Conservation (phyloP, 768 basidiomycete species). For the Rubroboletus satanas region DNA sequence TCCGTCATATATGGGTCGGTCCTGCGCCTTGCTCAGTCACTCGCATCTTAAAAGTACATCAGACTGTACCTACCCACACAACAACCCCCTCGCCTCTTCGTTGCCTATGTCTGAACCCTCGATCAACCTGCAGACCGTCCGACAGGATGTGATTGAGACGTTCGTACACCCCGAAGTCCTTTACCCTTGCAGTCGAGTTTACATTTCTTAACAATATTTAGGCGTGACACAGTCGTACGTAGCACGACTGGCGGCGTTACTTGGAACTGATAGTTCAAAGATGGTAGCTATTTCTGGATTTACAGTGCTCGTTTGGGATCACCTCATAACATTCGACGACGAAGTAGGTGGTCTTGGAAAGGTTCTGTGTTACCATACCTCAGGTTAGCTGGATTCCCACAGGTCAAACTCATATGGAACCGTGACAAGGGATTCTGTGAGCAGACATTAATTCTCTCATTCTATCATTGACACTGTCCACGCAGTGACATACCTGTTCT, state of each 20-base stretch:
- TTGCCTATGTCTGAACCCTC: slow-evolving; percentile 2
- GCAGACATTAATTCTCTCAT: slow-evolving; percentile 3
- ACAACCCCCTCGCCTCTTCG: neutral
- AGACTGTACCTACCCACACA: neutral
- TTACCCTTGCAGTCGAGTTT: neutral
- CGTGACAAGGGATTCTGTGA: slow-evolving; percentile 33
- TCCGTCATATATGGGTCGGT: neutral
- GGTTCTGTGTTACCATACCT: neutral
- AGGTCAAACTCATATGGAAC: slow-evolving; percentile 39
- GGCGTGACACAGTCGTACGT: slow-evolving; percentile 11
- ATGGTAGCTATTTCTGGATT: slow-evolving; percentile 51
- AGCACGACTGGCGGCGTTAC: neutral
- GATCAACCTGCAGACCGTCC: neutral
- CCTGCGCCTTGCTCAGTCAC: neutral
- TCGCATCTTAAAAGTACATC: neutral
- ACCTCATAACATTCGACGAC: slow-evolving; percentile 36
- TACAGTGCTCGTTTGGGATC: slow-evolving; percentile 48
- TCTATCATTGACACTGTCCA: neutral
- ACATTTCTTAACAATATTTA: neutral
- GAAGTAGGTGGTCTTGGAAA: slow-evolving; percentile 26
- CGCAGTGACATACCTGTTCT: slow-evolving; percentile 36
- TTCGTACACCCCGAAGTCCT: neutral
- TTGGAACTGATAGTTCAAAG: slow-evolving; percentile 28
- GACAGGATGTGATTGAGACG: neutral
- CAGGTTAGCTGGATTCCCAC: neutral